Evolutionary conservation across 139 green algal species (phyloP).

Genomic region (Chlorella sp.): DNA sequence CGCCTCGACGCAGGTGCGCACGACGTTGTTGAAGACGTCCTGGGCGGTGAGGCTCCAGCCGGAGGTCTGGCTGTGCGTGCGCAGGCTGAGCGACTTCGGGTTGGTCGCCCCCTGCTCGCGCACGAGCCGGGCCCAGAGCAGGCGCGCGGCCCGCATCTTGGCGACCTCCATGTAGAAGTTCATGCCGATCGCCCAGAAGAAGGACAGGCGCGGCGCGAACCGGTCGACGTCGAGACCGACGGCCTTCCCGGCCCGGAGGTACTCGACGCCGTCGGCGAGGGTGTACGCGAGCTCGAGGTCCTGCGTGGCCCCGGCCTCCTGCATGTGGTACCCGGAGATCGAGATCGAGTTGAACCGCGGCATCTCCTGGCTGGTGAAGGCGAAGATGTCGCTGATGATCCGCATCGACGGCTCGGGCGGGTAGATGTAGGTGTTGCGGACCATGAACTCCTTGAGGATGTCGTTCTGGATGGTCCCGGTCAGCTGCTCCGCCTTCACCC

Average conservation of each 20-base stretch:
- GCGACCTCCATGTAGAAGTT: conserved; percentile 64
- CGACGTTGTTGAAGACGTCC: conserved; percentile 51
- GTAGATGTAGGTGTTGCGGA: conserved; percentile 79
- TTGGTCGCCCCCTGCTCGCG: conserved; percentile 37
- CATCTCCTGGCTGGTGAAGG: conserved; percentile 45
- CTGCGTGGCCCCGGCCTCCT: conserved; percentile 47
- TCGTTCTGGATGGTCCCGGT: conserved; percentile 74
- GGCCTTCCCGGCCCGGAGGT: conserved; percentile 46
- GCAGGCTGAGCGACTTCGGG: conserved; percentile 35
- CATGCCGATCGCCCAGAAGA: conserved; percentile 65
- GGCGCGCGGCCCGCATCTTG: conserved; percentile 58
- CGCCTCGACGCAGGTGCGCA: conserved; percentile 43
- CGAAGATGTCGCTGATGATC: conserved; percentile 65
- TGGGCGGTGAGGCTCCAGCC: conserved; percentile 47
- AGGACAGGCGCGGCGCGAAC: conserved; percentile 38
- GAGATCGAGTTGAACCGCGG: conserved; percentile 65
- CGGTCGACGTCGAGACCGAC: conserved; percentile 52
- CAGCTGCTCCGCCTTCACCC: conserved; percentile 28
- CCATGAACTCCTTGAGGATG: conserved; percentile 82
- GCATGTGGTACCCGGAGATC: conserved; percentile 67
- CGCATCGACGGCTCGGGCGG: conserved; percentile 60
- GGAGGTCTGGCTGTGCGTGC: conserved; percentile 62
- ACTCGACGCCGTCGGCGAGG: conserved; percentile 64
- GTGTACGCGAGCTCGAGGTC: conserved; percentile 60
- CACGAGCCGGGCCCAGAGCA: conserved; percentile 57